phyloP scores from a whole-genome alignment of 208 protist genomes.

The Leptomonas pyrrhocoris region DNA sequence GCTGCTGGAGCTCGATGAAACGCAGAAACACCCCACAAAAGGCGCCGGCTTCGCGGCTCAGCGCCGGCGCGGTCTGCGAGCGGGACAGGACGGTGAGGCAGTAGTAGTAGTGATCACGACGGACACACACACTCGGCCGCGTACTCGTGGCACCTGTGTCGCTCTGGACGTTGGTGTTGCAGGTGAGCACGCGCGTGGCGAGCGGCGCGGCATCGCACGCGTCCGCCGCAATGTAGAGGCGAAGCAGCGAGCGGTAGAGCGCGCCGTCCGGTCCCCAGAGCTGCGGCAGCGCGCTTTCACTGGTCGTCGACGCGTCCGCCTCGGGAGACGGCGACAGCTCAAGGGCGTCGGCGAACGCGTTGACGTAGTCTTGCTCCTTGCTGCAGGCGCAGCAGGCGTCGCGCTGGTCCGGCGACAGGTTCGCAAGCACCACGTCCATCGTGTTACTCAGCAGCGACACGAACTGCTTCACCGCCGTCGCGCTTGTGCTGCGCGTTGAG shows the following conservation, averaged over 20 bases:
- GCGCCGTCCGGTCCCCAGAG: conserved; percentile 65
- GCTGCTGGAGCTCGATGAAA: conserved; percentile 48
- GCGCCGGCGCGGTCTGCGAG: conserved; percentile 44
- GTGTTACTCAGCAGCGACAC: conserved; percentile 72
- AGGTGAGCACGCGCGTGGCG: conserved; percentile 25
- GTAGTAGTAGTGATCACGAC: conserved; percentile 66
- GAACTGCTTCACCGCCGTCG: conserved; percentile 36
- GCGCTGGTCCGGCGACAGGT: conserved; percentile 55
- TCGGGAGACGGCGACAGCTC: background rate
- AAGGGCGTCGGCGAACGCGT: conserved; percentile 6
- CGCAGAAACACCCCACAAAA: conserved; percentile 69
- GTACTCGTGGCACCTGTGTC: background rate
- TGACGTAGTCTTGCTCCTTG: conserved; percentile 6
- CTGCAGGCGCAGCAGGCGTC: conserved; percentile 17
- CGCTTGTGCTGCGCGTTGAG: background rate
- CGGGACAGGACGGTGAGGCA: conserved; percentile 41
- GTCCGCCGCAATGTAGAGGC: conserved; percentile 74
- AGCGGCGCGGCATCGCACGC: conserved; percentile 48
- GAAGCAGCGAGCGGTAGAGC: conserved; percentile 69
- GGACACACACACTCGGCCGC: conserved; percentile 17
- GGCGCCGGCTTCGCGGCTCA: conserved; percentile 62
- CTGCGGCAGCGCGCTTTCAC: conserved; percentile 7
- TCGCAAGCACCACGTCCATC: conserved; percentile 52
- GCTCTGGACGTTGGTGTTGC: background rate
- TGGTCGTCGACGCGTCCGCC: conserved; percentile 1